phyloP scores from a whole-genome alignment of 2,329 filamentous ascomycete species.

The Aspergillus vadensis region DNA sequence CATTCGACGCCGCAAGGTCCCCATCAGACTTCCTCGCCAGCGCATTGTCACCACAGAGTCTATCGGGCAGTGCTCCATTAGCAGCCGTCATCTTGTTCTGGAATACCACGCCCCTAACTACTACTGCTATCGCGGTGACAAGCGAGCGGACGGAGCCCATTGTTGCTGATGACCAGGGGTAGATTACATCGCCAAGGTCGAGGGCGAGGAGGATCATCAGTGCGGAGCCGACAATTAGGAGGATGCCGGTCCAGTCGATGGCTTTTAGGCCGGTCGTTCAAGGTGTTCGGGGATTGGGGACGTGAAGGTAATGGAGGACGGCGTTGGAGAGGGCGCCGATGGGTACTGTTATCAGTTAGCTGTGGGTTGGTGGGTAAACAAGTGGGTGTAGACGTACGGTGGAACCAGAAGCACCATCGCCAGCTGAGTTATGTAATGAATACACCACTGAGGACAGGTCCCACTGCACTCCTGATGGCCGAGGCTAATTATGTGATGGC shows the following conservation, averaged over 20 bases:
- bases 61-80: background rate
- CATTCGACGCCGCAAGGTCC: background rate
- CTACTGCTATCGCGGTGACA: conserved; percentile 67
- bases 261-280: conserved; percentile 51
- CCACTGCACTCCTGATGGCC: conserved; percentile 56
- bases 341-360: conserved; percentile 32
- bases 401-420: conserved; percentile 61
- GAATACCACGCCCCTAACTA: conserved; percentile 77
- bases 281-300: conserved; percentile 57
- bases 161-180: conserved; percentile 55
- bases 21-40: background rate
- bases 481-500: conserved; percentile 55
- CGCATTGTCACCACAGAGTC: background rate
- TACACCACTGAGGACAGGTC: conserved; percentile 56
- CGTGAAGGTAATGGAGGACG: conserved; percentile 55
- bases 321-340: conserved; percentile 52
- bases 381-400: conserved; percentile 25
- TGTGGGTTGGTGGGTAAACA: too few relatives aligned
- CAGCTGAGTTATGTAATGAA: conserved; percentile 47
- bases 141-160: conserved; percentile 64
- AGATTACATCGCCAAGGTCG: conserved; percentile 55
- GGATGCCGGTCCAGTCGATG: conserved; percentile 56
- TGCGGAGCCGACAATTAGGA: conserved; percentile 52
- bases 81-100: conserved; percentile 56
- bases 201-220: conserved; percentile 56